These are phyloP conservation scores for Russula olivacea DNA, from an alignment of 768 basidiomycete genomes.

Conservation along the genomic window DNA sequence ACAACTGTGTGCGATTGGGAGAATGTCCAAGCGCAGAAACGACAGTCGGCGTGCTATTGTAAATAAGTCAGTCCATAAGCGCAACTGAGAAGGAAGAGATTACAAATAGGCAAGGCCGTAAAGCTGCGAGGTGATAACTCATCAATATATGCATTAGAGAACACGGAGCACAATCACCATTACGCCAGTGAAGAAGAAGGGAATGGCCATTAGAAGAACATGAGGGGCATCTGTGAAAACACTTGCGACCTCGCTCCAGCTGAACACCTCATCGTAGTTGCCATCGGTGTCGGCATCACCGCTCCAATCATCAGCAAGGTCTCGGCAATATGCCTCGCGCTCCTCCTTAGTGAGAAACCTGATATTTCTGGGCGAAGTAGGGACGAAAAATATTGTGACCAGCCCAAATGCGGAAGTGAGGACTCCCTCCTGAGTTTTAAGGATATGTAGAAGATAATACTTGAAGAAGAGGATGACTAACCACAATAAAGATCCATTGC, in stretches of 20 bases:
- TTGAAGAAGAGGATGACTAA: conserved; percentile 24
- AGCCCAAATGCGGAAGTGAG: conserved; percentile 58
- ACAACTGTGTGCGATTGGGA: conserved; percentile 29
- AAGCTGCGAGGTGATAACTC: conserved; percentile 12
- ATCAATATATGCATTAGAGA: background rate
- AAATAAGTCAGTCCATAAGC: background rate
- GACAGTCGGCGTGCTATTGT: conserved; percentile 29
- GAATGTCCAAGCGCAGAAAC: conserved; percentile 31
- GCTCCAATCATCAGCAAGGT: conserved; percentile 31
- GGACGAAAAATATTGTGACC: conserved; percentile 47
- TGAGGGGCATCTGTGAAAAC: conserved; percentile 48
- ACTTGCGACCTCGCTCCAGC: conserved; percentile 49
- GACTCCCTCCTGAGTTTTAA: conserved; percentile 42
- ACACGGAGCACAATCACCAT: conserved; percentile 33
- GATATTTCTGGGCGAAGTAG: conserved; percentile 37
- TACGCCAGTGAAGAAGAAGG: conserved; percentile 50
- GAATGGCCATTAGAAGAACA: conserved; percentile 45
- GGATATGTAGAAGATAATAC: background rate
- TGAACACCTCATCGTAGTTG: conserved; percentile 42
- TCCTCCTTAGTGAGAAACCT: conserved; percentile 48
- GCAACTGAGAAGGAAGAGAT: background rate
- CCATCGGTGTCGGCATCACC: conserved; percentile 37
- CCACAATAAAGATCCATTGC: conserved; percentile 64
- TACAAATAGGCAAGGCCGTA: conserved; percentile 29
- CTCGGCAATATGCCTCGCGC: conserved; percentile 36